Percentiles rank a stretch among this genome's conserved stretches.
These are phyloP conservation scores for Alternaria sp. DNA, from an alignment of 2,329 filamentous ascomycete genomes.

Conservation along the genomic window DNA sequence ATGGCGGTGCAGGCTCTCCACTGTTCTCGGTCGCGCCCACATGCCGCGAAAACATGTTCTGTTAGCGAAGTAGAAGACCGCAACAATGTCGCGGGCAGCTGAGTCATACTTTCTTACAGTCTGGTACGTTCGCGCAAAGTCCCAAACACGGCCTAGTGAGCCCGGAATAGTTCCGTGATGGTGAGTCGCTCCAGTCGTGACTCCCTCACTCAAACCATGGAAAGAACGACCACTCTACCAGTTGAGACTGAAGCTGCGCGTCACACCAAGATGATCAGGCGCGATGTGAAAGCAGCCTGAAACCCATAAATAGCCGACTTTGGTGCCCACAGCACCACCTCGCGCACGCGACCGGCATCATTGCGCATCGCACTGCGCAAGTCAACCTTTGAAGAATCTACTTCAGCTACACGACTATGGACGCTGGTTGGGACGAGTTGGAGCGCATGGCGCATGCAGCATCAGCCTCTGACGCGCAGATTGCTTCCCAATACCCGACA, in stretches of 20 bases:
- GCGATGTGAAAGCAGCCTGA: not conserved
- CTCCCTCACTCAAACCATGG: not conserved
- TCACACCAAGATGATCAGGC: not conserved
- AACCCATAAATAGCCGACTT: not conserved
- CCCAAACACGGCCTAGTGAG: not conserved
- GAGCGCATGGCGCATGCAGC: conserved; percentile 25
- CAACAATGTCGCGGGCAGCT: not conserved
- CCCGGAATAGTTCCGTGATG: not conserved
- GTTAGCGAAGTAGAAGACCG: not conserved
- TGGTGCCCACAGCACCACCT: not conserved
- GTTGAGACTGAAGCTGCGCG: not conserved
- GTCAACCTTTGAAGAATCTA: not conserved
- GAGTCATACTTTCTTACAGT: not conserved
- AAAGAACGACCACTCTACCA: not conserved
- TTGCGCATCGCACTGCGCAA: not conserved
- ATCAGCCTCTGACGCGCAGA: conserved; percentile 14
- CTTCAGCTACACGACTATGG: conserved; percentile 2
- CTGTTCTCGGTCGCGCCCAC: not conserved
- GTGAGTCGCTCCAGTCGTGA: not conserved
- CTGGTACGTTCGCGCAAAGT: not conserved
- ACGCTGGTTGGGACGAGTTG: conserved; percentile 18
- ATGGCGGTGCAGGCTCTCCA: not conserved
- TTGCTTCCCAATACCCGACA: conserved; percentile 22
- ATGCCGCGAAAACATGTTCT: not conserved
- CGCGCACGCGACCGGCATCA: not conserved